A percentile compares a stretch with the other conserved stretches of the same genome.
These are phyloP conservation scores for Aegilops longissima DNA, from an alignment of 176 grass and related monocot species.

Conservation along the genomic window DNA sequence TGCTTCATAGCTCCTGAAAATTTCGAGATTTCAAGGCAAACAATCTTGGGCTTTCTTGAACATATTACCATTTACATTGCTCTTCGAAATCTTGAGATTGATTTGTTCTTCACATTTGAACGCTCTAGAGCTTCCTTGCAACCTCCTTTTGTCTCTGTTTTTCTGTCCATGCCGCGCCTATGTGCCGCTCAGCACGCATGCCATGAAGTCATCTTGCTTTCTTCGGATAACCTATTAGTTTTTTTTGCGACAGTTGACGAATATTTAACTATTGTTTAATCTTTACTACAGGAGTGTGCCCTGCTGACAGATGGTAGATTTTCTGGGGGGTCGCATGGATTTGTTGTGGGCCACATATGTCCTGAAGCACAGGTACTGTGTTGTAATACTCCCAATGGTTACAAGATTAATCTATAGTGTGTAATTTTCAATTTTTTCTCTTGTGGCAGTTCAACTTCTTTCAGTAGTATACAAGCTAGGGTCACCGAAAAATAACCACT, in stretches of 20 bases:
- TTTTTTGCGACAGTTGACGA: background rate
- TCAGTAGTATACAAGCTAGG: background rate
- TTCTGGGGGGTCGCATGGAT: conserved; percentile 97
- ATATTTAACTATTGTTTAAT: conserved; percentile 14
- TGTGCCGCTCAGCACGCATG: background rate
- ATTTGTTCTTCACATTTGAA: background rate
- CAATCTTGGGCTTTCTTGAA: background rate
- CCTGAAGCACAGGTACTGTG: conserved; percentile 87
- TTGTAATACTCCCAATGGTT: conserved; percentile 1
- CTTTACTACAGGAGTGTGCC: conserved; percentile 71
- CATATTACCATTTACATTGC: background rate
- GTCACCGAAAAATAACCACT: background rate
- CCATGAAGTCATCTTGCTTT: background rate
- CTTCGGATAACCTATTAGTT: background rate
- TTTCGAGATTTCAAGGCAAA: background rate
- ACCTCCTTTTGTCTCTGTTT: background rate
- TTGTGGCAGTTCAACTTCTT: conserved; percentile 14
- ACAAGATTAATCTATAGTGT: background rate
- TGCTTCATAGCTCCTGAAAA: conserved; percentile 1
- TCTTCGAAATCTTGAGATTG: background rate
- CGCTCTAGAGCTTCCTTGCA: background rate
- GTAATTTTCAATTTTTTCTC: conserved; percentile 15
- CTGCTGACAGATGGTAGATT: conserved; percentile 97
- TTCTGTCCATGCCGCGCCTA: background rate
- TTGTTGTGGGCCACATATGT: conserved; percentile 97